Base-by-base conservation (phyloP, 2,329 filamentous ascomycete genomes). In the Ophioceras dolichostomum region DNA sequence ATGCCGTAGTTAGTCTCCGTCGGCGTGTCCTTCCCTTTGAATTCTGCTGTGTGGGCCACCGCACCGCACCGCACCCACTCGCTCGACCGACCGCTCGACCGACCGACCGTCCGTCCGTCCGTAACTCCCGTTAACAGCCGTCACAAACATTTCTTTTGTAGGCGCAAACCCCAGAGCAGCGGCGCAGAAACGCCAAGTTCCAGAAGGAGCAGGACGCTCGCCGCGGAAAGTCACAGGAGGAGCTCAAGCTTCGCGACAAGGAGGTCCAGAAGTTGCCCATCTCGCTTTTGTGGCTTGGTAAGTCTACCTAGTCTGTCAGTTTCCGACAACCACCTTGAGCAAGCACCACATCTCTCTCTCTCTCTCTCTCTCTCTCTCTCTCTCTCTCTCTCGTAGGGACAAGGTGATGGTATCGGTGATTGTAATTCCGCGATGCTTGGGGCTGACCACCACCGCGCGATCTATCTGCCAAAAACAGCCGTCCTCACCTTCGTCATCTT, bases 131-230 rank as follows among this genome's bases (percentile, higher is more conserved):
- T 14, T 4, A 29, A 6, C 8, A 29, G 40, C 31, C 39, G 30
- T 16, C 29, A 10, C 10, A 32, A 34, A 19, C 19, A 9, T n/a
- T 5, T 3, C 29, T 16, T 10, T 26, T 20, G 43, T 52, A 87
- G 83, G 82, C 78, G 49, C 83, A 89, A 79, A 91, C 84, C 48
- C 83, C 80, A 49, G 74, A 85, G 60, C 85, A 91, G 67, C 79
- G 84, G 58, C 76, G 76, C 53, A 78, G 80, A 45, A 91, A 91
- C 65, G 74, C 74, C 53, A 81, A 82, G 61, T 93, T 85, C 61
- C 78, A 71, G 47, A 79, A 80, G 56, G 69, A 73, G 38, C 78
- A 89, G 56, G 76, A 82, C 55, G 64, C 68, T 42, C 82, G 79
- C 55, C 81, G 82, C 58, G 84, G 84, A 61, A 86, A 84, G 64